Evolutionary conservation across 441 rosid species (phyloP), one percentile per base, ranked within the genome.

Genomic region (Eutrema salsugineum): DNA sequence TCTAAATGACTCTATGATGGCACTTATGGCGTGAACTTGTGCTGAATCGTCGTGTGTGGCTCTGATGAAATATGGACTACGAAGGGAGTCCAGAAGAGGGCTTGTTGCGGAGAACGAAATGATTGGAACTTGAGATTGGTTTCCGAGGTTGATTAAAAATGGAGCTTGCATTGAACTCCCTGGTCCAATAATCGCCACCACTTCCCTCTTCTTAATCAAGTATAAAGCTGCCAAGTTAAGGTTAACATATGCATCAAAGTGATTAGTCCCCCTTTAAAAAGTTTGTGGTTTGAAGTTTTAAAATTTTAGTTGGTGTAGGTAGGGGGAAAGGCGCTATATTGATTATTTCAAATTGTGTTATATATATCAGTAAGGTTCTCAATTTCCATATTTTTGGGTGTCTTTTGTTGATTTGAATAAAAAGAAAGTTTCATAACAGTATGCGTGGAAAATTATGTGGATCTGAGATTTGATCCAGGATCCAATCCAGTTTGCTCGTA

Each of bases 41-140:
- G 83, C 55, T 0, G 85, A 81, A 22, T 80, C 86, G 12, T 68
- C 81, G 50, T 48, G 79, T 0, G 85, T 63, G 0, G 86, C 88
- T 67, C 78, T 76, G 32, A 90, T 70, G 72, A 88, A 90, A 69
- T 80, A 90, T 7, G 87, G 77, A 63, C 77, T 83, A 42, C 80
- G 63, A 20, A 64, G 24, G 3, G 89, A 79, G 65, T 78, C 63
- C 2, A 85, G 87, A 38, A 79, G 42, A 43, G 91, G 86, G 64
- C 83, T 88, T 22, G 93, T 69, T n/a, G 89, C 95, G 0, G 96
- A 83, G 70, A 85, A 92, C 11, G 97, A 83, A 12, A 92, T 35
- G 27, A 92, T 78, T 20, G 94, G 93, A 15, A 90, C 93, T 2
- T 82, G 76, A 57, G 91, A 68, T 70, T 83, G 83, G 38, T 79